A percentile compares a stretch with the other conserved stretches of the same genome.
These are phyloP conservation scores for Boletus eberwhitei DNA, from an alignment of 768 basidiomycete genomes.

Conservation along the genomic window DNA sequence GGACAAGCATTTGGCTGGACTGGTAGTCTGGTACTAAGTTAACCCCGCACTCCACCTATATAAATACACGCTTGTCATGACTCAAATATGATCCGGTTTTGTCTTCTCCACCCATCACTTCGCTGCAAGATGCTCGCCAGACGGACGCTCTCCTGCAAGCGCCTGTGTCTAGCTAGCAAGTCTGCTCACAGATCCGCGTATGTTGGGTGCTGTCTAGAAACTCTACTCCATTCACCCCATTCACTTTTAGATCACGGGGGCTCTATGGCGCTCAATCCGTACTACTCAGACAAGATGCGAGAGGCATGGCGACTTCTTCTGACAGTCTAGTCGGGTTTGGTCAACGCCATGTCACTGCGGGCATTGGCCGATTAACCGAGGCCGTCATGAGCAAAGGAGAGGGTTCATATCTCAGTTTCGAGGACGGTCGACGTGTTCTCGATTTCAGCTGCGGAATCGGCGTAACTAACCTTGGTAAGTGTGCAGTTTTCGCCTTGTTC, in stretches of 20 bases:
- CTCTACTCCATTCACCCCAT: not conserved
- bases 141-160: conserved; percentile 5
- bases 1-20: not conserved
- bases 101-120: not conserved
- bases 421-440: conserved; percentile 69
- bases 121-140: conserved; percentile 10
- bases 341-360: conserved; percentile 43
- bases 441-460: conserved; percentile 91
- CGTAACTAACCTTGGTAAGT: conserved; percentile 76
- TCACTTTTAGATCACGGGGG: conserved; percentile 1
- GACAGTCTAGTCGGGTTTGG: conserved; percentile 34
- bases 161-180: not conserved
- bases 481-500: not conserved
- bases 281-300: not conserved
- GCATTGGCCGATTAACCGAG: conserved; percentile 40
- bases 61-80: not conserved
- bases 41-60: not conserved
- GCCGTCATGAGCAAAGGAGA: conserved; percentile 65
- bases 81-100: not conserved
- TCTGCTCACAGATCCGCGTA: conserved; percentile 9
- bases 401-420: conserved; percentile 70
- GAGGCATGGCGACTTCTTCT: conserved; percentile 22
- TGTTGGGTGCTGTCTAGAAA: conserved; percentile 3
- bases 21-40: no score
- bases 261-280: not conserved